Evolutionary conservation across 768 basidiomycete species (phyloP).

Genomic region (Coprinopsis cinerea): DNA sequence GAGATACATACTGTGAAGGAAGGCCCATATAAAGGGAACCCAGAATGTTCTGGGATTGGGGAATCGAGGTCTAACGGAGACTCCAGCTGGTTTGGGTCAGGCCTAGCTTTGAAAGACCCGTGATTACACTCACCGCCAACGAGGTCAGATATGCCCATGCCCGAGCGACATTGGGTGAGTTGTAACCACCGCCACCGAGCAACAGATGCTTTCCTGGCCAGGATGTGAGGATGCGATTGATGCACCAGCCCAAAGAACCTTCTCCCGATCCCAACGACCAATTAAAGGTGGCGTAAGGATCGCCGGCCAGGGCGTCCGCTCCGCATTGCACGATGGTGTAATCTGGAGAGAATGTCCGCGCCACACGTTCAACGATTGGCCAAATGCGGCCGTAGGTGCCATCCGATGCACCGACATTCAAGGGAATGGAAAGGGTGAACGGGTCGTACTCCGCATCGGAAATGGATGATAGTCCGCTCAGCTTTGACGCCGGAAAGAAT

Average conservation of each 20-base stretch:
- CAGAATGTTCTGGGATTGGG: slow-evolving; percentile 70
- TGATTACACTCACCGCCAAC: slow-evolving; percentile 46
- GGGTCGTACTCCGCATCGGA: slow-evolving; percentile 39
- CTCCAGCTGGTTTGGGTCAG: no score
- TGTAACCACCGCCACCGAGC: slow-evolving; percentile 88
- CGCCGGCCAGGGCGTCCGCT: slow-evolving; percentile 80
- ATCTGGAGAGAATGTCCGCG: slow-evolving; percentile 62
- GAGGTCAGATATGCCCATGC: slow-evolving; percentile 85
- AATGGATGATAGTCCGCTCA: slow-evolving; percentile 39
- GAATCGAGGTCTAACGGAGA: slow-evolving; percentile 50
- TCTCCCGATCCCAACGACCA: slow-evolving; percentile 51
- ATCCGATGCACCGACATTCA: slow-evolving; percentile 63
- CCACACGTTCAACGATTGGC: slow-evolving; percentile 55
- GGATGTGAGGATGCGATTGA: slow-evolving; percentile 40
- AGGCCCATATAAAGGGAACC: slow-evolving; percentile 70
- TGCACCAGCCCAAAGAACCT: slow-evolving; percentile 69
- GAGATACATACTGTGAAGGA: slow-evolving; percentile 52
- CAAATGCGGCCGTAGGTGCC: slow-evolving; percentile 61
- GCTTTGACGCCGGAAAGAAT: slow-evolving; percentile 71
- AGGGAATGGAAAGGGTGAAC: slow-evolving; percentile 75
- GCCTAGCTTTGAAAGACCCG: no score
- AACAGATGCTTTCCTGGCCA: slow-evolving; percentile 63
- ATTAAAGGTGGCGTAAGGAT: slow-evolving; percentile 72
- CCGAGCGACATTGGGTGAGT: slow-evolving; percentile 75
- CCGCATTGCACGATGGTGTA: slow-evolving; percentile 84